A percentile compares a stretch with the other conserved stretches of the same genome.
Evolutionary conservation across 2,329 filamentous ascomycete genomes (phyloP).

Genomic region (Thielaviopsis ethacetica): DNA sequence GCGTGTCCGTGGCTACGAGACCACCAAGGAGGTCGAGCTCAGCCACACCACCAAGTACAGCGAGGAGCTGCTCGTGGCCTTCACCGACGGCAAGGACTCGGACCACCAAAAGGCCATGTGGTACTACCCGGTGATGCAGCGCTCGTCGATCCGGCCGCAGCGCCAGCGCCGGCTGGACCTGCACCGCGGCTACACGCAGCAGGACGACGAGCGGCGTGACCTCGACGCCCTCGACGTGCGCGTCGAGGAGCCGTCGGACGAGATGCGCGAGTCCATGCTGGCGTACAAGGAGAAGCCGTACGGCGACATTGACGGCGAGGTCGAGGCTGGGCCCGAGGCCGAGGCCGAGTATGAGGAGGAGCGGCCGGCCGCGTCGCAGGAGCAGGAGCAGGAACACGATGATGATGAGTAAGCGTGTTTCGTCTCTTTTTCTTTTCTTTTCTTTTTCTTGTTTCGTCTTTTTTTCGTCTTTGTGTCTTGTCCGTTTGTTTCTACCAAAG

Average conservation of each 20-base stretch:
- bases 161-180: conserved; percentile 46
- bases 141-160: conserved; percentile 44
- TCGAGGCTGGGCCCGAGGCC: conserved; percentile 18
- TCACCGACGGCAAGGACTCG: conserved; percentile 35
- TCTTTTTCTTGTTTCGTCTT: background rate
- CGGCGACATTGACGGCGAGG: conserved; percentile 26
- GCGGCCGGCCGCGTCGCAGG: conserved; percentile 1
- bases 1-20: conserved; percentile 48
- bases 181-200: conserved; percentile 27
- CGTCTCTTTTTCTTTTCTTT: background rate
- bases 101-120: conserved; percentile 41
- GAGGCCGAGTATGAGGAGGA: conserved; percentile 14
- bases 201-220: conserved; percentile 30
- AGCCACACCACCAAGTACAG: conserved; percentile 44
- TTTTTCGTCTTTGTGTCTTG: background rate
- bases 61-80: conserved; percentile 45
- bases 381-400: conserved; percentile 14
- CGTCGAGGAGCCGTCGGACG: conserved; percentile 38
- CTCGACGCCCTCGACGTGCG: conserved; percentile 40
- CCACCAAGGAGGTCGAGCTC: conserved; percentile 38
- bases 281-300: conserved; percentile 37
- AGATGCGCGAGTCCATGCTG: conserved; percentile 34
- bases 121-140: conserved; percentile 54
- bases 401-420: conserved; percentile 16
- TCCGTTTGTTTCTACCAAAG: background rate